Conservation (phyloP, 192 early-diverging fungal genomes). For the Spizellomyces punctatus region DNA sequence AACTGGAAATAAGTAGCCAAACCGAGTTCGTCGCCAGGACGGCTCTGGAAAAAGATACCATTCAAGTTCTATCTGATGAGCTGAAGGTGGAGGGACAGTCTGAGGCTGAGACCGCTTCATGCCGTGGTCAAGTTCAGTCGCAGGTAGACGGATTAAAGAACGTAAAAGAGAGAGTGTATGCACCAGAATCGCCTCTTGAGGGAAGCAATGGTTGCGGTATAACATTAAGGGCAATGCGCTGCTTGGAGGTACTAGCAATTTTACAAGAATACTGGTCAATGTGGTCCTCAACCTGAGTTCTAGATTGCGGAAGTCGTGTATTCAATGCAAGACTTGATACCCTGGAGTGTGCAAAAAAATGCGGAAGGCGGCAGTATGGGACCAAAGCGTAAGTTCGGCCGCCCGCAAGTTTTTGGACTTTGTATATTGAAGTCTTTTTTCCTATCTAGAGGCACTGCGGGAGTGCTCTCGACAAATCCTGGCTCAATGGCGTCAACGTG, state of each 20-base stretch:
- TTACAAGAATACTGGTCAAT: not conserved
- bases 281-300: no score
- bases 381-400: no score
- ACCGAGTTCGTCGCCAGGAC: not conserved
- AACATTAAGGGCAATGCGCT: not conserved
- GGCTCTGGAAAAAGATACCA: not conserved
- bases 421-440: not conserved
- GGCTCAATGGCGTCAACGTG: not conserved
- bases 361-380: no score
- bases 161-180: no score
- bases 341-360: no score
- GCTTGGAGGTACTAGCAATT: not conserved
- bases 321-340: no score
- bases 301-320: no score
- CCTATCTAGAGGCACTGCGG: not conserved
- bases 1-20: not conserved
- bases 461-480: not conserved
- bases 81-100: not conserved
- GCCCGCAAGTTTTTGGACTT: not conserved
- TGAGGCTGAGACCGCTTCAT: not conserved
- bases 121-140: not conserved
- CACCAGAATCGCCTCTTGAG: not conserved
- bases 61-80: not conserved
- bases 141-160: no score
- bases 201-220: not conserved